phyloP scores from a whole-genome alignment of 371 early-diverging fungal genomes.

The Blakeslea trispora region DNA sequence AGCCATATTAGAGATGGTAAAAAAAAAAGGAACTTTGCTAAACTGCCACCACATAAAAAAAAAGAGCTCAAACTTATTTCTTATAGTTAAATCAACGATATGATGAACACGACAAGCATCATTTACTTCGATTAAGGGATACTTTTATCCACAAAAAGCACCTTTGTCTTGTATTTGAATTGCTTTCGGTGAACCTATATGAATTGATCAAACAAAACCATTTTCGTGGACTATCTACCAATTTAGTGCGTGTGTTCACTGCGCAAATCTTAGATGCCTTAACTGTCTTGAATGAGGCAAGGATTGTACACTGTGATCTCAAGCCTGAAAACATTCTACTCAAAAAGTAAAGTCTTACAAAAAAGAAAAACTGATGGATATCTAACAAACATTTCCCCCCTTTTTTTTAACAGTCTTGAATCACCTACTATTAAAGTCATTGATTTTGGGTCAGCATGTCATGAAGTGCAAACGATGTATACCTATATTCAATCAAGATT shows the following conservation, averaged over 20 bases:
- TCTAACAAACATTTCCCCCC: no score
- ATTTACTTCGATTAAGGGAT: constrained; percentile 87
- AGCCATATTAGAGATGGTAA: constrained; percentile 81
- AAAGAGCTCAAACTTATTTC: no score
- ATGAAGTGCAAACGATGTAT: constrained; percentile 87
- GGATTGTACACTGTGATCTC: constrained; percentile 96
- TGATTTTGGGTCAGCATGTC: constrained; percentile 98
- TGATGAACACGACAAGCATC: constrained; percentile 83
- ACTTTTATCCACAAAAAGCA: constrained; percentile 95
- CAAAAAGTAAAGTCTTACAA: constrained; percentile 79
- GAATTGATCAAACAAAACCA: constrained; percentile 96
- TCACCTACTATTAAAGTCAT: constrained; percentile 95
- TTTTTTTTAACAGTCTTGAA: constrained; percentile 55
- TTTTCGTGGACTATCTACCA: constrained; percentile 91
- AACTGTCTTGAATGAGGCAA: constrained; percentile 77
- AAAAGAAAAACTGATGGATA: no score
- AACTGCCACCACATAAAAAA: no score
- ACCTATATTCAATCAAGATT: constrained; percentile 98
- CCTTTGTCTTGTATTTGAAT: constrained; percentile 94
- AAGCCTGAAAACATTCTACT: constrained; percentile 97
- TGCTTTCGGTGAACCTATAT: constrained; percentile 95
- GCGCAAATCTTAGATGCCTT: constrained; percentile 88
- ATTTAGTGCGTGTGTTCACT: constrained; percentile 86
- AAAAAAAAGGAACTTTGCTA: neutral
- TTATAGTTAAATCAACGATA: constrained; percentile 78